These are phyloP conservation scores for Sarocladium brachiariae DNA, from an alignment of 2,329 filamentous ascomycete genomes.

Conservation along the genomic window DNA sequence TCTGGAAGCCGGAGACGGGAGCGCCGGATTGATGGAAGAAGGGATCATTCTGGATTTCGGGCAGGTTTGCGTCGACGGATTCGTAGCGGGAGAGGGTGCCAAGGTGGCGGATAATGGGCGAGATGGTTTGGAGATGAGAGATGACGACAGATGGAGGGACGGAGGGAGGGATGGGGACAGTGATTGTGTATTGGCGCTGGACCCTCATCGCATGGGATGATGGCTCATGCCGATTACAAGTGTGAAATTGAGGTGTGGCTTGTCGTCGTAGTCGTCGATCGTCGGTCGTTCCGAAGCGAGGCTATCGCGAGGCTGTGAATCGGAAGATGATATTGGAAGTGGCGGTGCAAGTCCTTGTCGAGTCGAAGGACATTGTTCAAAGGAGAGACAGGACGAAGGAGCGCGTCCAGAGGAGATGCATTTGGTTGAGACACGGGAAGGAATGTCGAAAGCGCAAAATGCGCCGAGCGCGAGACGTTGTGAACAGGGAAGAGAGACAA, in stretches of 20 bases:
- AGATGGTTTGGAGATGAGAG: conserved; percentile 31
- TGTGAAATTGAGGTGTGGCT: conserved; percentile 2
- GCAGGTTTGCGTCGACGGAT: conserved; percentile 25
- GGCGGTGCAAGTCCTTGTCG: too few relatives aligned
- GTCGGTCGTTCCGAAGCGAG: too few relatives aligned
- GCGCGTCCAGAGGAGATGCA: too few relatives aligned
- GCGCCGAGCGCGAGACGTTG: too few relatives aligned
- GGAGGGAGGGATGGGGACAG: conserved; percentile 33
- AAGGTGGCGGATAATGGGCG: conserved; percentile 35
- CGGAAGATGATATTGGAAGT: not conserved
- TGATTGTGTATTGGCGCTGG: conserved; percentile 27
- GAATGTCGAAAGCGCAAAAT: too few relatives aligned
- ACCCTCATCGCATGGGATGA: conserved; percentile 22
- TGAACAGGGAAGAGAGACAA: too few relatives aligned
- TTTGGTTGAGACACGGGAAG: too few relatives aligned
- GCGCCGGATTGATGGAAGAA: conserved; percentile 35
- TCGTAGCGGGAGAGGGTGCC: conserved; percentile 29
- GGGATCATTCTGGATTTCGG: conserved; percentile 30
- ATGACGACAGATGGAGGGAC: conserved; percentile 31
- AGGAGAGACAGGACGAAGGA: too few relatives aligned
- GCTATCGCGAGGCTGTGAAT: not conserved
- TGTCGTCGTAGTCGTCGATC: too few relatives aligned
- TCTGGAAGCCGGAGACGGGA: conserved; percentile 26
- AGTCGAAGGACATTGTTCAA: too few relatives aligned
- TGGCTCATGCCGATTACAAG: conserved; percentile 1